These are phyloP conservation scores for Acmispon strigosus DNA, from an alignment of 306 rosid species.

Conservation along the genomic window DNA sequence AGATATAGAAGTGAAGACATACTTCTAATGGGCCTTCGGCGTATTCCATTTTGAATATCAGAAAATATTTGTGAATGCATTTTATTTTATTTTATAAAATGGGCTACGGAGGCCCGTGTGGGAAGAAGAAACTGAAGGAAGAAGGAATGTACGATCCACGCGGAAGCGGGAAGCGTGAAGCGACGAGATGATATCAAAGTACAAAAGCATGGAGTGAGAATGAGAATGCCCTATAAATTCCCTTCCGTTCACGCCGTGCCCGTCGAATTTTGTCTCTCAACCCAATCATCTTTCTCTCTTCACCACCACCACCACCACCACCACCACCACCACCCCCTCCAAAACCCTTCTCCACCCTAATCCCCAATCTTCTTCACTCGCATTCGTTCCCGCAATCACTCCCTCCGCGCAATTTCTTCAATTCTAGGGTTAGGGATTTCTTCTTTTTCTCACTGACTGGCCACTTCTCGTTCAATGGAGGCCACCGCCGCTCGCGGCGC, in stretches of 20 bases:
- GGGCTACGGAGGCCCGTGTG: too few relatives aligned
- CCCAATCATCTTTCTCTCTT: slow-evolving; percentile 20
- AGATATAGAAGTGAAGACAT: too few relatives aligned
- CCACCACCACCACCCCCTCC: neutral
- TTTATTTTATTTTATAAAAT: too few relatives aligned
- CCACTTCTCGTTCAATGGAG: slow-evolving; percentile 55
- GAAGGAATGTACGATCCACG: slow-evolving; percentile 28
- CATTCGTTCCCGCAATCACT: neutral
- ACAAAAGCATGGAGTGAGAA: neutral
- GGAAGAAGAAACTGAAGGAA: neutral
- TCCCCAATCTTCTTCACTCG: neutral
- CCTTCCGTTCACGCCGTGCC: slow-evolving; percentile 34
- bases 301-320: neutral
- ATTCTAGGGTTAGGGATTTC: slow-evolving; percentile 66
- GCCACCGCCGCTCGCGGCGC: slow-evolving; percentile 61
- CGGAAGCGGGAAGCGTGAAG: slow-evolving; percentile 19
- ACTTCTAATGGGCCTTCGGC: too few relatives aligned
- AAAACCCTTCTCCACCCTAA: neutral
- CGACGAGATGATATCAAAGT: neutral
- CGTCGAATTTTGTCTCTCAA: slow-evolving; percentile 15
- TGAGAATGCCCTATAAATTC: slow-evolving; percentile 37
- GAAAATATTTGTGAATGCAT: too few relatives aligned
- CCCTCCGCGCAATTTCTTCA: neutral
- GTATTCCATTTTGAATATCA: too few relatives aligned
- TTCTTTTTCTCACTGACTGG: neutral